Evolutionary conservation across 768 basidiomycete species (phyloP).

Genomic region (Psilocybe cyanescens): DNA sequence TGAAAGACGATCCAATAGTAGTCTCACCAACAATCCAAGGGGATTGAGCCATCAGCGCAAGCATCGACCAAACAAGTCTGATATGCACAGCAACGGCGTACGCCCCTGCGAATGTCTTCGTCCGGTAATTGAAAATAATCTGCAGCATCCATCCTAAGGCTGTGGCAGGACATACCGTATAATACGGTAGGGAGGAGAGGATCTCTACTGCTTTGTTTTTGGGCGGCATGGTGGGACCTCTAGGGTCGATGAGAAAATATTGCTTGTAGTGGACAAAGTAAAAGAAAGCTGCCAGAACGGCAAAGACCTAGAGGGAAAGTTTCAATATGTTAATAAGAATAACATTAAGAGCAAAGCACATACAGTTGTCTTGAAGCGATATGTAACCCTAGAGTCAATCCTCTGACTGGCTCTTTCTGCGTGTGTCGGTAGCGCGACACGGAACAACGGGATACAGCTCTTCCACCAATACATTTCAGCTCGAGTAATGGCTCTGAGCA

Average conservation of each 20-base stretch:
- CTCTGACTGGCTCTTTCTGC: slow-evolving; percentile 32
- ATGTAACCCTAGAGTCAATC: slow-evolving; percentile 4
- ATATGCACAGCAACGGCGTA: not conserved
- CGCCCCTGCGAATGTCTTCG: slow-evolving; percentile 5
- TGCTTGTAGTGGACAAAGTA: slow-evolving; percentile 1
- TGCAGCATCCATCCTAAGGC: not conserved
- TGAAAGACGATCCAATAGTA: no score
- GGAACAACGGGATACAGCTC: slow-evolving; percentile 21
- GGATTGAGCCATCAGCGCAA: no score
- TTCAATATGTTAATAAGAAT: not conserved
- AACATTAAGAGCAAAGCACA: not conserved
- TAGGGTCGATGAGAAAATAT: not conserved
- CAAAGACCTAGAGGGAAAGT: not conserved
- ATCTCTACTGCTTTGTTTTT: not conserved
- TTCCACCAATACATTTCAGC: slow-evolving; percentile 24
- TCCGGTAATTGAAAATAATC: not conserved
- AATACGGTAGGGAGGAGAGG: not conserved
- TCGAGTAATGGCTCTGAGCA: slow-evolving; percentile 29
- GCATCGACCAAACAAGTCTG: not conserved
- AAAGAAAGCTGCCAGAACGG: not conserved
- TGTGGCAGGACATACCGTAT: not conserved
- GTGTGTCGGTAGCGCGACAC: slow-evolving; percentile 27
- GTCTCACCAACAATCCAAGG: no score
- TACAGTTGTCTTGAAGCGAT: not conserved
- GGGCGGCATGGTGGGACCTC: not conserved